These are phyloP conservation scores for Penicillium corylophilum DNA, from an alignment of 2,329 filamentous ascomycete species.

Conservation along the genomic window DNA sequence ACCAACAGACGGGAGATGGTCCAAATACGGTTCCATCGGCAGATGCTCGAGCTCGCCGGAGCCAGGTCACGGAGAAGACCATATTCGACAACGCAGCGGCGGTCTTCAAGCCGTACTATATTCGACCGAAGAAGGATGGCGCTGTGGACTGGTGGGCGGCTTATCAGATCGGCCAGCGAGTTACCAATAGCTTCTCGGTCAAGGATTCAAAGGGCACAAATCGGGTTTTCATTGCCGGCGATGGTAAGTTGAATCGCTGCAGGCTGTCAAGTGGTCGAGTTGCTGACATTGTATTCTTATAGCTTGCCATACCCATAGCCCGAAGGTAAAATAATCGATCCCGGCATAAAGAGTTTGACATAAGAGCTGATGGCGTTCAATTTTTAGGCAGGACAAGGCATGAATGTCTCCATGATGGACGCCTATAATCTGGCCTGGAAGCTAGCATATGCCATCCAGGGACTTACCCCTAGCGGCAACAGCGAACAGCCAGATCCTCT, in stretches of 20 bases:
- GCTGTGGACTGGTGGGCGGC: constrained; percentile 72
- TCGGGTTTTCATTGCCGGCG: constrained; percentile 71
- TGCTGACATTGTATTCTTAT: background rate
- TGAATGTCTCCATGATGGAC: constrained; percentile 75
- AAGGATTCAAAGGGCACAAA: constrained; percentile 67
- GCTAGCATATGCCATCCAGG: constrained; percentile 37
- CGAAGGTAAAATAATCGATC: constrained; percentile 58
- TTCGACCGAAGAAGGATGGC: constrained; percentile 58
- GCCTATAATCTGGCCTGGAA: constrained; percentile 46
- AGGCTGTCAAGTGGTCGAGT: background rate
- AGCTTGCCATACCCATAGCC: constrained; percentile 77
- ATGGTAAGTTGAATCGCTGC: constrained; percentile 41
- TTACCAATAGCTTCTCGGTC: constrained; percentile 45
- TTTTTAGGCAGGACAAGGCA: constrained; percentile 65
- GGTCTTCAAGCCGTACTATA: constrained; percentile 65
- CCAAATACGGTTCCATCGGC: constrained; percentile 60
- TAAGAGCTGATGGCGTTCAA: too few species aligned
- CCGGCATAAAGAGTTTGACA: too few species aligned
- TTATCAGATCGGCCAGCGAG: constrained; percentile 74
- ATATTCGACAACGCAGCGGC: constrained; percentile 65
- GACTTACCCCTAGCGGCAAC: constrained; percentile 29
- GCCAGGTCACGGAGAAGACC: constrained; percentile 61
- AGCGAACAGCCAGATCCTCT: constrained; percentile 22
- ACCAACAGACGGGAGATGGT: constrained; percentile 14
- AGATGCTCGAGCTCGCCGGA: constrained; percentile 60